Conservation (phyloP, 371 early-diverging fungal genomes). For the Mortierella sp. region DNA sequence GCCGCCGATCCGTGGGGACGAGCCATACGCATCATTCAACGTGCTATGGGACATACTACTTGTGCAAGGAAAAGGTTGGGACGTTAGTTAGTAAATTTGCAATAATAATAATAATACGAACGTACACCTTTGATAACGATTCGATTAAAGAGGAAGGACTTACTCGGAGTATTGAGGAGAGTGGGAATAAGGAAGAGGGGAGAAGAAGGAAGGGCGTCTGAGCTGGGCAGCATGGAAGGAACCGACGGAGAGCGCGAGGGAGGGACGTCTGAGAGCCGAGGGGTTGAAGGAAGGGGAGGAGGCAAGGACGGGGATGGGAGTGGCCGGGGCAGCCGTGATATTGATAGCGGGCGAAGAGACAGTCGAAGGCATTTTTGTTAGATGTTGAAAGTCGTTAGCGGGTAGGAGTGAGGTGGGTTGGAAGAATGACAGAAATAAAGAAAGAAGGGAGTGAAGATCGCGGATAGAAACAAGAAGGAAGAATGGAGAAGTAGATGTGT, state of each 20-base stretch:
- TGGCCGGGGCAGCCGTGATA: constrained; percentile 25
- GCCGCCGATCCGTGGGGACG: constrained; percentile 58
- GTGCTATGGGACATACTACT: constrained; percentile 19
- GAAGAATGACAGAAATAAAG: background rate
- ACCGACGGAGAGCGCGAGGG: constrained; percentile 27
- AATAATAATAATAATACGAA: background rate
- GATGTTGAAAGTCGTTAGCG: background rate
- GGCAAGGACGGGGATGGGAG: constrained; percentile 2
- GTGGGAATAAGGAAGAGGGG: constrained; percentile 47
- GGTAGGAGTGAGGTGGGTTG: background rate
- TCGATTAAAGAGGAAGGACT: constrained; percentile 3
- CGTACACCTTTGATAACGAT: background rate
- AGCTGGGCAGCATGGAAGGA: constrained; percentile 49
- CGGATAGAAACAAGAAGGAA: background rate
- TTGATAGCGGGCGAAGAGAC: constrained; percentile 44
- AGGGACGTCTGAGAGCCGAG: constrained; percentile 27
- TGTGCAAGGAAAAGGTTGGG: background rate
- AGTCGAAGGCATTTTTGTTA: constrained; percentile 35
- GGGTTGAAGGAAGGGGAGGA: constrained; percentile 19
- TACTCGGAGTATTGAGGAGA: constrained; percentile 55
- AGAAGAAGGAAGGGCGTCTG: constrained; percentile 48
- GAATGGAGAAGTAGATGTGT: background rate
- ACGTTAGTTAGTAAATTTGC: constrained; percentile 6
- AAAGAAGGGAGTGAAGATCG: background rate
- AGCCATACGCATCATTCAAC: constrained; percentile 39